phyloP scores from a whole-genome alignment of 2,329 filamentous ascomycete genomes.

The Pseudopyricularia cyperi region DNA sequence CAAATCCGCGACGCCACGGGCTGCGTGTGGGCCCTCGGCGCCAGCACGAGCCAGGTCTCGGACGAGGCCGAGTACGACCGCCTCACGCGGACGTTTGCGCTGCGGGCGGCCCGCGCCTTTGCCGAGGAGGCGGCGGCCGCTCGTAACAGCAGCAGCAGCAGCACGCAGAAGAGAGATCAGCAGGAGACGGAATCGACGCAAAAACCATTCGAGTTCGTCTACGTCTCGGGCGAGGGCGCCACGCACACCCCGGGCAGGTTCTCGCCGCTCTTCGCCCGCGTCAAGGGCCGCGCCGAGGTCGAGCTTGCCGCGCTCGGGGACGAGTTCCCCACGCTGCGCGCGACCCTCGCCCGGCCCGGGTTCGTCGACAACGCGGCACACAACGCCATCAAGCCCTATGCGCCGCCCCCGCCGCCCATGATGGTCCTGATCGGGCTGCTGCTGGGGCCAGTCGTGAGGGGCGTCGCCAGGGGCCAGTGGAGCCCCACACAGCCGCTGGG shows the following conservation, averaged over 20 bases:
- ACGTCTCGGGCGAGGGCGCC: conserved; percentile 52
- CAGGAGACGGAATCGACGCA: too few species aligned
- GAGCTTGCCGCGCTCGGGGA: conserved; percentile 39
- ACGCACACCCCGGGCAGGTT: conserved; percentile 42
- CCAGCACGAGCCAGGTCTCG: conserved; percentile 43
- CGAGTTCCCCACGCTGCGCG: conserved; percentile 25
- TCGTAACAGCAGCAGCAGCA: not conserved
- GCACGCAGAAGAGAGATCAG: too few species aligned
- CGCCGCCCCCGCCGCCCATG: conserved; percentile 16
- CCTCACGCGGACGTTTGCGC: conserved; percentile 54
- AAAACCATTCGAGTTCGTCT: conserved; percentile 54
- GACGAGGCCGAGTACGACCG: conserved; percentile 47
- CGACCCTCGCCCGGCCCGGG: conserved; percentile 44
- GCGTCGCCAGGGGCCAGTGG: conserved; percentile 10
- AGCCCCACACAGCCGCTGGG: conserved; percentile 32
- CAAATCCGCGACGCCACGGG: conserved; percentile 52
- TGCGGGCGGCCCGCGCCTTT: conserved; percentile 53
- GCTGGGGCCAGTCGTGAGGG: conserved; percentile 14
- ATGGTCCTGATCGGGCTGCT: conserved; percentile 5
- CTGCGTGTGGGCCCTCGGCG: conserved; percentile 63
- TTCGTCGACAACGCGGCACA: conserved; percentile 40
- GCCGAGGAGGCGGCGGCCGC: not conserved
- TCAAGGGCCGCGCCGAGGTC: conserved; percentile 56
- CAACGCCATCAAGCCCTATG: conserved; percentile 25
- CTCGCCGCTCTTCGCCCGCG: conserved; percentile 42